Evolutionary conservation across 2,329 filamentous ascomycete genomes (phyloP).

Genomic region (Lachnellula willkommii): DNA sequence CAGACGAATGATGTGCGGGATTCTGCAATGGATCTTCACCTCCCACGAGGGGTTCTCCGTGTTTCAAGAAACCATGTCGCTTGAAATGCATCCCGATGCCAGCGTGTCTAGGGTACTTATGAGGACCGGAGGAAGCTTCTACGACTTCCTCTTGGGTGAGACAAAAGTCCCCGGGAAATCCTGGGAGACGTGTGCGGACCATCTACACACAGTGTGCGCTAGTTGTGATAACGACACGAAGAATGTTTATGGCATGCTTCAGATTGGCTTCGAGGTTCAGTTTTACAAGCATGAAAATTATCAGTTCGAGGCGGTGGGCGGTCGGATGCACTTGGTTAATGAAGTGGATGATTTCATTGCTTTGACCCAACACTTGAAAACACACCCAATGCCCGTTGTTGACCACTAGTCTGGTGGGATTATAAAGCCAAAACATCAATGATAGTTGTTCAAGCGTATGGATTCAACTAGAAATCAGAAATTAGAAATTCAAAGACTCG

Average conservation of each 20-base stretch:
- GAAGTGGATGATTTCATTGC: neutral
- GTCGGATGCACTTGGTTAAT: neutral
- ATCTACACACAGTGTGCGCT: neutral
- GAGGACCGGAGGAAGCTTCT: neutral
- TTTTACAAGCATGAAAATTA: constrained; percentile 5
- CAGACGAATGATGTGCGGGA: neutral
- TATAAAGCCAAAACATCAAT: no score
- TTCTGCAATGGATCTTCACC: neutral
- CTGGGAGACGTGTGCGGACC: neutral
- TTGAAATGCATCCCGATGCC: neutral
- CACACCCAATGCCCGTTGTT: neutral
- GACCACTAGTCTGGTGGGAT: no score
- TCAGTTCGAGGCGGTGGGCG: neutral
- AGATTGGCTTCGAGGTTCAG: constrained; percentile 2
- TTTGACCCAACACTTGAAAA: neutral
- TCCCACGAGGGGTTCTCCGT: neutral
- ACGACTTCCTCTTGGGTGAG: constrained; percentile 1
- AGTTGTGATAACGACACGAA: neutral
- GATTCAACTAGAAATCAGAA: no score
- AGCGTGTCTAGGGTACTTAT: neutral
- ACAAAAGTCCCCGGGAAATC: neutral
- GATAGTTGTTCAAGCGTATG: no score
- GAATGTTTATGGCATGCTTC: constrained; percentile 3
- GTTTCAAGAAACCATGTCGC: neutral
- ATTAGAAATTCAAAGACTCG: no score